Conservation (phyloP, 202 grass and related monocot species). For the Zoysia matrella region DNA sequence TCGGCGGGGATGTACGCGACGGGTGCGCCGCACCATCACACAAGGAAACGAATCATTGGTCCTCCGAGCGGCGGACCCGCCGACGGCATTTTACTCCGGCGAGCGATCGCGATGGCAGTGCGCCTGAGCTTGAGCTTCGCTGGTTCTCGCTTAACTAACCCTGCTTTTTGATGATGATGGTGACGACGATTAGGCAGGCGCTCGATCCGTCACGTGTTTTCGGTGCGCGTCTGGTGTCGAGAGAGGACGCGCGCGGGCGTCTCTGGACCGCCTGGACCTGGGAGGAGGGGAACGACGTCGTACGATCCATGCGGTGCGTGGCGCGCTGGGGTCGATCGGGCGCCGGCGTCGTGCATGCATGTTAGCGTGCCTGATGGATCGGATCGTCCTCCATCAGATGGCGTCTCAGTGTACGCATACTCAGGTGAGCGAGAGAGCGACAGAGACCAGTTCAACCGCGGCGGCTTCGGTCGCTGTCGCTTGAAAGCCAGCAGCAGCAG, state of each 20-base stretch:
- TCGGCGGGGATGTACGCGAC: not conserved
- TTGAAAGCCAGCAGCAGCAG: not conserved
- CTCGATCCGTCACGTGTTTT: slow-evolving; percentile 21
- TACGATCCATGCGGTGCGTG: slow-evolving; percentile 11
- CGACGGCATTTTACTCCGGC: not conserved
- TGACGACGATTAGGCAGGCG: not conserved
- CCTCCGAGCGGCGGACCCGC: not conserved
- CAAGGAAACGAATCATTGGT: not conserved
- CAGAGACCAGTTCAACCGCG: not conserved
- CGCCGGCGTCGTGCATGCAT: not conserved
- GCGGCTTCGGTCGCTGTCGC: not conserved
- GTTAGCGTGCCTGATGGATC: not conserved
- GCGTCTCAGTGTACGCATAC: not conserved
- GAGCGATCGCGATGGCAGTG: slow-evolving; percentile 15
- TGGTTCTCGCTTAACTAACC: not conserved
- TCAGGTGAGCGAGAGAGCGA: not conserved
- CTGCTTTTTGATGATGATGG: not conserved
- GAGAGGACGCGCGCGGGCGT: too few relatives aligned
- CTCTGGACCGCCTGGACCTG: too few relatives aligned
- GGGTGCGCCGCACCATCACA: slow-evolving; percentile 26
- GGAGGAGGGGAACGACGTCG: too few relatives aligned
- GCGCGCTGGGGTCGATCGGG: not conserved
- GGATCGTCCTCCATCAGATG: not conserved
- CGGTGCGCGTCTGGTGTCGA: not conserved
- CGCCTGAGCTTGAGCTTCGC: not conserved